Evolutionary conservation across 495 filamentous ascomycete species (phyloP).

Genomic region (Echria macrotheca): DNA sequence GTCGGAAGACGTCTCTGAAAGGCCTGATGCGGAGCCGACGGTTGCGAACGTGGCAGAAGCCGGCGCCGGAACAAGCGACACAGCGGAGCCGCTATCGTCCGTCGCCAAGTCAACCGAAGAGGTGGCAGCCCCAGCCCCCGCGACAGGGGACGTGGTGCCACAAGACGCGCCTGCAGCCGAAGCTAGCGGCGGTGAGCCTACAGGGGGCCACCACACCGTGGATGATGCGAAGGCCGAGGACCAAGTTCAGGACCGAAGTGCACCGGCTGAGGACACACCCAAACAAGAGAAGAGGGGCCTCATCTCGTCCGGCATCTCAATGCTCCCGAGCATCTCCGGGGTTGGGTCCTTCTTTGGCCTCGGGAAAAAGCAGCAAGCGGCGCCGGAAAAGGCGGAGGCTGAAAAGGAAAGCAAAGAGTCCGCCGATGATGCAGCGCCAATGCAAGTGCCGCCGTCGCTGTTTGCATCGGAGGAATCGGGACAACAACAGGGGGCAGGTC

Average conservation of each 20-base stretch:
- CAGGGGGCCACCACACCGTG: conserved; percentile 2
- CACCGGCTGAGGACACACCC: neutral
- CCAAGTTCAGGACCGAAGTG: neutral
- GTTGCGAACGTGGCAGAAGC: conserved; percentile 3
- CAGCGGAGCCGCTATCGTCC: no score
- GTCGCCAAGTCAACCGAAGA: no score
- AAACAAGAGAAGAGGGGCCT: conserved; percentile 15
- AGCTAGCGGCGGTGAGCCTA: conserved; percentile 17
- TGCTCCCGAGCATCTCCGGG: conserved; percentile 16
- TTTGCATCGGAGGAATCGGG: conserved; percentile 4
- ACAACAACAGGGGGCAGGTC: conserved; percentile 4
- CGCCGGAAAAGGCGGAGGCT: neutral
- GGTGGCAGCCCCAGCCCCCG: neutral
- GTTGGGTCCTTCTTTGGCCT: conserved; percentile 21
- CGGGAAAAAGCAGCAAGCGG: conserved; percentile 5
- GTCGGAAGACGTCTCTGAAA: conserved; percentile 6
- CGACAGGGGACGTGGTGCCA: conserved; percentile 17
- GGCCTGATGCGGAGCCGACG: neutral
- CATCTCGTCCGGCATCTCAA: conserved; percentile 13
- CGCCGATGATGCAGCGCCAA: conserved; percentile 2
- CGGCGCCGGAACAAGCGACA: conserved; percentile 10
- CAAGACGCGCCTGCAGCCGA: conserved; percentile 6
- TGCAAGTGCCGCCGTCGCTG: conserved; percentile 6
- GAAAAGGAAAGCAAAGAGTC: neutral
- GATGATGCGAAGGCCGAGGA: conserved; percentile 4